phyloP scores from a whole-genome alignment of 768 basidiomycete species.

The Hygrocybe coccinea region DNA sequence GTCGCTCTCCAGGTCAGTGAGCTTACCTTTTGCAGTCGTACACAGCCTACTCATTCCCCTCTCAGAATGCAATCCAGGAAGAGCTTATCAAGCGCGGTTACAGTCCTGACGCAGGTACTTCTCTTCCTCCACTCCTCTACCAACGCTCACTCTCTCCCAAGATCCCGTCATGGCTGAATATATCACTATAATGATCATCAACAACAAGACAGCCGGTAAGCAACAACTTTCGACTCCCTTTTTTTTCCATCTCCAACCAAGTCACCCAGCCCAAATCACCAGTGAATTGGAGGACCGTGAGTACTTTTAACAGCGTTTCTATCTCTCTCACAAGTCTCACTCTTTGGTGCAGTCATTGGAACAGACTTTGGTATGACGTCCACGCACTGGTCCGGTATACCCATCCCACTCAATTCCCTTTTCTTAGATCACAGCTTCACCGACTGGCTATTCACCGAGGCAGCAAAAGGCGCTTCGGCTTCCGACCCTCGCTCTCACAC shows the following conservation, averaged over 20 bases:
- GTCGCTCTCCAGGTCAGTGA: conserved; percentile 58
- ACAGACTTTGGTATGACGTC: conserved; percentile 61
- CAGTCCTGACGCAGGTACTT: conserved; percentile 66
- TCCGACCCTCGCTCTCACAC: conserved; percentile 39
- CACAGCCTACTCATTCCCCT: conserved; percentile 9
- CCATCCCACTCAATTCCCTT: conserved; percentile 8
- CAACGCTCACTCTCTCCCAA: conserved; percentile 25
- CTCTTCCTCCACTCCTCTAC: conserved; percentile 7
- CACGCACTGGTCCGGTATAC: neutral
- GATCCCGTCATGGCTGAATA: conserved; percentile 93
- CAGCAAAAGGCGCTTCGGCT: conserved; percentile 62
- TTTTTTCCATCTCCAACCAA: conserved; percentile 12
- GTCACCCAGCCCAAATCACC: conserved; percentile 79
- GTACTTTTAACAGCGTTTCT: conserved; percentile 18
- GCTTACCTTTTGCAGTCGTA: conserved; percentile 5
- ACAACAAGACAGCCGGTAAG: conserved; percentile 78
- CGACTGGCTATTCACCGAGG: conserved; percentile 82
- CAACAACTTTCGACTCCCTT: conserved; percentile 6
- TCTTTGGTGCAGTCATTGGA: conserved; percentile 65
- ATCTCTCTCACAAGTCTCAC: neutral
- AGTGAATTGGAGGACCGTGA: conserved; percentile 78
- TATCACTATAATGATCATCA: conserved; percentile 92
- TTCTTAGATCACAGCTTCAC: conserved; percentile 72
- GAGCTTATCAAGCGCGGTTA: conserved; percentile 72
- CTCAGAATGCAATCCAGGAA: conserved; percentile 70